phyloP scores from a whole-genome alignment of 148 eudicot genomes.

The Vaccinium macrocarpon region DNA sequence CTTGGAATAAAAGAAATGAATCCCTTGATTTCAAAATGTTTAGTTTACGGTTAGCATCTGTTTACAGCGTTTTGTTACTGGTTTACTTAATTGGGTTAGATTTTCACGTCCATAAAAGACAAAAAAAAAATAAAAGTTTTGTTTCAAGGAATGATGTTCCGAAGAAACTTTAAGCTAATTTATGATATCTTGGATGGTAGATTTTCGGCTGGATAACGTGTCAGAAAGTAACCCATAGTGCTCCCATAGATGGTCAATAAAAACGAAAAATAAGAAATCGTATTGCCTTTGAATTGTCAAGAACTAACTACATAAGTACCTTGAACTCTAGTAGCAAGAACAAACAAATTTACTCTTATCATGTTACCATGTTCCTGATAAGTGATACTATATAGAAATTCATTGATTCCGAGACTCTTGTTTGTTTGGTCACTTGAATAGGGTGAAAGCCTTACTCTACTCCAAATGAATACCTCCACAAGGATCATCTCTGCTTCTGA shows the following conservation, averaged over 20 bases:
- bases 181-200: too few species aligned
- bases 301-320: not conserved
- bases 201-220: not conserved
- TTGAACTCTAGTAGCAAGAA: not conserved
- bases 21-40: too few species aligned
- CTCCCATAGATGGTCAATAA: not conserved
- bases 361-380: not conserved
- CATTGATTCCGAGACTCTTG: constrained; percentile 9
- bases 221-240: not conserved
- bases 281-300: not conserved
- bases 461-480: constrained; percentile 29
- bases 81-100: too few species aligned
- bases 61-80: too few species aligned
- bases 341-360: not conserved
- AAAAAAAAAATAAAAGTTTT: too few species aligned
- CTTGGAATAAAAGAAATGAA: too few species aligned
- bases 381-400: not conserved
- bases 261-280: not conserved
- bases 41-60: too few species aligned
- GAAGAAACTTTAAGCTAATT: too few species aligned
- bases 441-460: constrained; percentile 49
- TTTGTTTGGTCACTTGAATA: constrained; percentile 16
- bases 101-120: too few species aligned
- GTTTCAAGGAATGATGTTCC: too few species aligned
- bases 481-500: constrained; percentile 44